These are phyloP conservation scores for Podila epicladia DNA, from an alignment of 192 early-diverging fungal genomes.

Conservation along the genomic window DNA sequence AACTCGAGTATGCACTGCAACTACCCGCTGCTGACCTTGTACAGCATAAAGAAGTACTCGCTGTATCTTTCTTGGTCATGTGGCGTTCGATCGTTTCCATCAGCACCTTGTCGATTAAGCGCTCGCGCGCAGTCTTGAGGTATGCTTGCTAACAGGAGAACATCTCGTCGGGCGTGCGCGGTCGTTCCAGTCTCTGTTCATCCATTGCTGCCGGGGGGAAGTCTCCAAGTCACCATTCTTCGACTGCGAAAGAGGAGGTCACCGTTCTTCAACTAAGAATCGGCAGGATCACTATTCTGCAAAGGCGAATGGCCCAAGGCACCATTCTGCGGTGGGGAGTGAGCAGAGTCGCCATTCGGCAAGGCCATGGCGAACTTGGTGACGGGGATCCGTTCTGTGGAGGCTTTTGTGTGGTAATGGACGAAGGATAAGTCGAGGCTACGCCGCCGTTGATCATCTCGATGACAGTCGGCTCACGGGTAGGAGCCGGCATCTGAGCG, in stretches of 20 bases:
- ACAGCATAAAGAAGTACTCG: slow-evolving; percentile 1
- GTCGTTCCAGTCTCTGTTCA: background rate
- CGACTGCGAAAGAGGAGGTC: background rate
- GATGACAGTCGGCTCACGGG: background rate
- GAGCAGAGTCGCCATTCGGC: too few species aligned
- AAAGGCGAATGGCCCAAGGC: background rate
- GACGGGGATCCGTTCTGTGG: background rate
- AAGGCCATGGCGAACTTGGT: background rate
- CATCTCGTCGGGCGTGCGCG: background rate
- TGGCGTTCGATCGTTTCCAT: slow-evolving; percentile 22
- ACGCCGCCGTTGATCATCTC: background rate
- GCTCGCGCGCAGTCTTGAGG: slow-evolving; percentile 2
- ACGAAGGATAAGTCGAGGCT: background rate
- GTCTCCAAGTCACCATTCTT: too few species aligned
- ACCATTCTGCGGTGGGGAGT: background rate
- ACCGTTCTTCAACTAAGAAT: too few species aligned
- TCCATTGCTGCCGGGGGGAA: too few species aligned
- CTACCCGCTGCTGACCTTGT: background rate
- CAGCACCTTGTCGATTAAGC: slow-evolving; percentile 14
- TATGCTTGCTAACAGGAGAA: slow-evolving; percentile 4
- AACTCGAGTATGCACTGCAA: slow-evolving; percentile 16
- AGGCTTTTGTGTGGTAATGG: background rate
- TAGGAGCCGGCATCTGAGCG: background rate
- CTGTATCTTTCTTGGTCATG: slow-evolving; percentile 3
- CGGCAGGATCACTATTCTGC: background rate